Percentiles rank a stretch among this genome's conserved stretches.
phyloP scores from a whole-genome alignment of 2,329 filamentous ascomycete genomes.

The Thelonectria blattea region DNA sequence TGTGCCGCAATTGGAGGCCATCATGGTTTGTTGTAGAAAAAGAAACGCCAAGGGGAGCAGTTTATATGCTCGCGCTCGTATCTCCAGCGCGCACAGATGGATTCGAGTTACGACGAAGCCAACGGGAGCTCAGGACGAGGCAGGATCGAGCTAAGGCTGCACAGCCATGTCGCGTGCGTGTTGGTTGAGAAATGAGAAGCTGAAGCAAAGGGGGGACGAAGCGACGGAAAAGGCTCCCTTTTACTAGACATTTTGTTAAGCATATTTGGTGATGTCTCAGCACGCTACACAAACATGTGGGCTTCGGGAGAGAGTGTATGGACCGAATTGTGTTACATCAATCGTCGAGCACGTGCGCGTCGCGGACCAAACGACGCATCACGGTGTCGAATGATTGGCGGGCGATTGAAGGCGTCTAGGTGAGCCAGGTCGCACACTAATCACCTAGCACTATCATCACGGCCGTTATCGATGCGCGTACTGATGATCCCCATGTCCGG shows the following conservation, averaged over 20 bases:
- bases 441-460: not conserved
- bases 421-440: not conserved
- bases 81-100: not conserved
- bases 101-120: not conserved
- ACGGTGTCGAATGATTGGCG: conserved; percentile 36
- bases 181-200: no score
- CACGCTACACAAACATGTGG: no score
- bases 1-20: conserved; percentile 27
- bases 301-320: no score
- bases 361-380: conserved; percentile 2
- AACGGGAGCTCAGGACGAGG: not conserved
- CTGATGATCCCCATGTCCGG: no score
- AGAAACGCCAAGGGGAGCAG: not conserved
- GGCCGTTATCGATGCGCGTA: not conserved
- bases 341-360: conserved; percentile 26
- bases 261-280: no score
- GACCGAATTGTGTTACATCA: no score
- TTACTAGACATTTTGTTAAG: no score
- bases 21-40: not conserved
- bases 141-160: not conserved
- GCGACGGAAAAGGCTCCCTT: no score
- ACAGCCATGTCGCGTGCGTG: not conserved
- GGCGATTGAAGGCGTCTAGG: not conserved
- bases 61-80: not conserved
- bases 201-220: no score